Conservation (phyloP, 345 rosid species). For the Camelina sativa region DNA sequence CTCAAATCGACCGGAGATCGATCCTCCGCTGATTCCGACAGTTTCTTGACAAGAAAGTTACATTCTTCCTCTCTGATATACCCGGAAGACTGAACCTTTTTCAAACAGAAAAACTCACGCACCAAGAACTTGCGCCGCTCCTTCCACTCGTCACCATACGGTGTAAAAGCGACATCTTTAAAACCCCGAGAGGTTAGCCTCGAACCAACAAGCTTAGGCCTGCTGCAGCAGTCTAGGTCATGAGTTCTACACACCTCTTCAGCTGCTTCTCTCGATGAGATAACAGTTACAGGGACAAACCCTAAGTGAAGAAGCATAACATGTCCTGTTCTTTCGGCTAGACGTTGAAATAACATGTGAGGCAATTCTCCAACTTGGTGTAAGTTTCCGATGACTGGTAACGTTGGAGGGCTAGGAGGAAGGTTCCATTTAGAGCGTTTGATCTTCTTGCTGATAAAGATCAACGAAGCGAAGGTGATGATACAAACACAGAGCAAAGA, state of each 20-base stretch:
- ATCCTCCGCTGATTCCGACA: constrained; percentile 23
- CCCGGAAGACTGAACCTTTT: constrained; percentile 43
- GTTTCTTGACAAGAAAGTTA: constrained; percentile 41
- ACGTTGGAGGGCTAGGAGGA: constrained; percentile 55
- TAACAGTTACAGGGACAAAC: constrained; percentile 30
- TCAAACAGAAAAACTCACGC: constrained; percentile 49
- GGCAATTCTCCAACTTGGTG: constrained; percentile 42
- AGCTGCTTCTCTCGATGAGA: constrained; percentile 55
- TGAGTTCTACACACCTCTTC: constrained; percentile 49
- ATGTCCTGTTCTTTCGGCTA: constrained; percentile 52
- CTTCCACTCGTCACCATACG: constrained; percentile 51
- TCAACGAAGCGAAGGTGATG: constrained; percentile 10
- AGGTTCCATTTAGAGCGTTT: constrained; percentile 27
- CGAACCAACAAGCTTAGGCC: constrained; percentile 45
- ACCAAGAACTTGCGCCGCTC: constrained; percentile 50
- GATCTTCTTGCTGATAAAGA: constrained; percentile 11
- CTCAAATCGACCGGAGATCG: constrained; percentile 42
- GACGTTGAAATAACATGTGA: constrained; percentile 46
- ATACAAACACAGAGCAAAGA: constrained; percentile 32
- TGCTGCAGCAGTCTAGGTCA: constrained; percentile 52
- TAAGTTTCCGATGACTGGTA: constrained; percentile 58
- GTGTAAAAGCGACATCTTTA: constrained; percentile 51
- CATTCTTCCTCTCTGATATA: constrained; percentile 53
- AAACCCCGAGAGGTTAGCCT: constrained; percentile 48
- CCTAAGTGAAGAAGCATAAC: constrained; percentile 55